Conservation (phyloP, 2,329 filamentous ascomycete species). For the Rutstroemia sydowiana region DNA sequence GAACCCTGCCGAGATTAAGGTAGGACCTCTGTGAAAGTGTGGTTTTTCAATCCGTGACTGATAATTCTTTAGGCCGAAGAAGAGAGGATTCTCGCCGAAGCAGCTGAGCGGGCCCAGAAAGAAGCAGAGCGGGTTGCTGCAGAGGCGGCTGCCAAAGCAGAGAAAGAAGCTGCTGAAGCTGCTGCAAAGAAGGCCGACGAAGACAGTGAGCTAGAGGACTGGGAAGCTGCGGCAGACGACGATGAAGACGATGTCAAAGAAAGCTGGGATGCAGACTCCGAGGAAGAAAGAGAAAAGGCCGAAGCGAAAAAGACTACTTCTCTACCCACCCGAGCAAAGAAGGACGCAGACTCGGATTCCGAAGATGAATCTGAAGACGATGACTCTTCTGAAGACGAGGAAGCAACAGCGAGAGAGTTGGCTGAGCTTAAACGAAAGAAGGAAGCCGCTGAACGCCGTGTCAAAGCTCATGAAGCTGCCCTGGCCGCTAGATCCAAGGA, state of each 20-base stretch:
- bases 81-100: constrained; percentile 70
- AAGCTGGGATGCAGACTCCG: constrained; percentile 82
- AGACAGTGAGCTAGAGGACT: constrained; percentile 65
- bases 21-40: constrained; percentile 24
- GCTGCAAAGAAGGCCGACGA: constrained; percentile 47
- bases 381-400: constrained; percentile 53
- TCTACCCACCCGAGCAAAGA: constrained; percentile 20
- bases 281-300: constrained; percentile 52
- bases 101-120: constrained; percentile 59
- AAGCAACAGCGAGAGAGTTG: constrained; percentile 62
- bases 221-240: constrained; percentile 77
- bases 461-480: constrained; percentile 86
- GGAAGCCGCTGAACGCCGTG: constrained; percentile 80
- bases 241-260: constrained; percentile 77
- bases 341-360: constrained; percentile 51
- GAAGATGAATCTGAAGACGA: constrained; percentile 52
- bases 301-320: constrained; percentile 24
- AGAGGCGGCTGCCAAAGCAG: constrained; percentile 53
- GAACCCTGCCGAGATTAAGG: constrained; percentile 44
- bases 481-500: constrained; percentile 87
- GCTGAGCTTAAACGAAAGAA: constrained; percentile 74
- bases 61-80: constrained; percentile 54
- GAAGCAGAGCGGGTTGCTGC: constrained; percentile 62
- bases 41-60: constrained; percentile 9
- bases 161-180: constrained; percentile 50